These are phyloP conservation scores for Candida railenensis DNA, from an alignment of 805 yeast genomes.

Conservation along the genomic window DNA sequence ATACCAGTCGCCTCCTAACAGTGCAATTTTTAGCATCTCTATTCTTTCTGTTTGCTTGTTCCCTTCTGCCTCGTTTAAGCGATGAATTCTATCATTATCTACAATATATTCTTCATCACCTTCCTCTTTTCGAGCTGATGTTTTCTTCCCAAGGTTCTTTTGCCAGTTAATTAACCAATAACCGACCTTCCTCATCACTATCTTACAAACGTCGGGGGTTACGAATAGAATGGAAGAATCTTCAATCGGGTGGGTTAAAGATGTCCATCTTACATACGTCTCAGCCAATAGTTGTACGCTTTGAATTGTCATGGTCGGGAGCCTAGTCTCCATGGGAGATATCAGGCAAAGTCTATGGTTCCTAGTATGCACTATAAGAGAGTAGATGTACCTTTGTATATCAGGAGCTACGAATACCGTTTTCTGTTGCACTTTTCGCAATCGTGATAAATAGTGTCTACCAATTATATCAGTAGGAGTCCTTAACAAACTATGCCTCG, in stretches of 20 bases:
- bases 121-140: not conserved
- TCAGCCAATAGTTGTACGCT: slow-evolving; percentile 26
- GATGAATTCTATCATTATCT: slow-evolving; percentile 1
- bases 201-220: slow-evolving; percentile 38
- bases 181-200: slow-evolving; percentile 37
- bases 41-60: slow-evolving; percentile 7
- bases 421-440: slow-evolving; percentile 6
- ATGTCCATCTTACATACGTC: slow-evolving; percentile 23
- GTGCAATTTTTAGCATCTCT: slow-evolving; percentile 25
- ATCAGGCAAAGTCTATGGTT: slow-evolving; percentile 39
- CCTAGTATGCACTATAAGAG: slow-evolving; percentile 34
- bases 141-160: no score
- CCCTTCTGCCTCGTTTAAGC: slow-evolving; percentile 2
- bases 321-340: slow-evolving; percentile 34
- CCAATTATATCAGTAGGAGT: not conserved
- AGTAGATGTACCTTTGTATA: slow-evolving; percentile 34
- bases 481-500: slow-evolving; percentile 1
- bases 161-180: slow-evolving; percentile 48
- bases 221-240: slow-evolving; percentile 17
- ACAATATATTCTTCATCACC: not conserved
- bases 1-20: slow-evolving; percentile 44
- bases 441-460: not conserved
- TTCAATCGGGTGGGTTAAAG: not conserved
- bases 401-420: slow-evolving; percentile 33
- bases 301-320: slow-evolving; percentile 31